These are phyloP conservation scores for Claviceps paspali DNA, from an alignment of 2,329 filamentous ascomycete genomes.

Conservation along the genomic window DNA sequence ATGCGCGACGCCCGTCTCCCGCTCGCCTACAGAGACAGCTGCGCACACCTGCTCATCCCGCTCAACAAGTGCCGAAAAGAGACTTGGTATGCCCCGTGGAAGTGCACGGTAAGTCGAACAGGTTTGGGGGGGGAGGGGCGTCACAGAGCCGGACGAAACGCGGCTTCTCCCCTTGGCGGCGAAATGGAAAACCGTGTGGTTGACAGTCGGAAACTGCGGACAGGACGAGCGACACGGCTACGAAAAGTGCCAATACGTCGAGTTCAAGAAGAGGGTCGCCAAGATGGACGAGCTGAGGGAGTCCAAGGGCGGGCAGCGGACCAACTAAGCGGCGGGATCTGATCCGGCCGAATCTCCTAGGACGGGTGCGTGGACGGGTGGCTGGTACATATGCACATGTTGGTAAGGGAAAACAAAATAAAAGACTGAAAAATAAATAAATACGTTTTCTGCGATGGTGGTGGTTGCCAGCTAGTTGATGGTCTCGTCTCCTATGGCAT, in stretches of 20 bases:
- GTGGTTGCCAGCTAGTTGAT: no score
- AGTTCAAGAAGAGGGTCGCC: constrained; percentile 95
- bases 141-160: no score
- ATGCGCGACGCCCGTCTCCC: constrained; percentile 87
- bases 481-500: no score
- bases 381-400: no score
- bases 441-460: no score
- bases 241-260: constrained; percentile 98
- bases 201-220: constrained; percentile 3
- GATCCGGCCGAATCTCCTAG: no score
- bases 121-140: neutral
- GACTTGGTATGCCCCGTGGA: constrained; percentile 92
- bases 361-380: no score
- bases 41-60: constrained; percentile 85
- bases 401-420: no score
- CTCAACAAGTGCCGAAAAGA: constrained; percentile 88
- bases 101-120: constrained; percentile 63
- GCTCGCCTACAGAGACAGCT: constrained; percentile 85
- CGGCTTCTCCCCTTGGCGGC: no score
- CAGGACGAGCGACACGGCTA: constrained; percentile 94
- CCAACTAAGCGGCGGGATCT: constrained; percentile 60
- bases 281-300: constrained; percentile 96
- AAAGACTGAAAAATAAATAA: no score
- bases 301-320: constrained; percentile 68
- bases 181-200: no score